Conservation (phyloP, 257 asterid genomes). For the Forsythia suspensa region DNA sequence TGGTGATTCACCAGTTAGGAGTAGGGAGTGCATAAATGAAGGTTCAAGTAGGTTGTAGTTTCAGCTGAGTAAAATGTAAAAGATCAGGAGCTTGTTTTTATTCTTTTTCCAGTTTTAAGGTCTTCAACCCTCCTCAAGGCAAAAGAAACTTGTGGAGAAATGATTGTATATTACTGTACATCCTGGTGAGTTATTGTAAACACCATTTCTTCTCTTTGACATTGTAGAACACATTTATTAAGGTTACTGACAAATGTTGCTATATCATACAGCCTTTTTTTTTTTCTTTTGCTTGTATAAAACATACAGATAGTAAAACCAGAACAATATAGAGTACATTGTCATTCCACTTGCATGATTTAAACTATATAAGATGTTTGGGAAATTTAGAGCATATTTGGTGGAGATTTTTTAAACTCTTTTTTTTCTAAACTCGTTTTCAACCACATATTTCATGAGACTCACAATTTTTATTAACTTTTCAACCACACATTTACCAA, state of each 20-base stretch:
- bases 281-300: too few species aligned
- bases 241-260: background rate
- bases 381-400: too few species aligned
- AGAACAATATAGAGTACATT: background rate
- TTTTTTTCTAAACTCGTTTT: too few species aligned
- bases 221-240: background rate
- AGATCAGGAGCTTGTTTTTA: background rate
- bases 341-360: background rate
- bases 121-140: background rate
- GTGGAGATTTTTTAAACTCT: too few species aligned
- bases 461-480: too few species aligned
- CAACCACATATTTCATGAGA: too few species aligned
- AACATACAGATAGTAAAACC: background rate
- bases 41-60: background rate
- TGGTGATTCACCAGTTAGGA: background rate
- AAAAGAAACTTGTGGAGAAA: background rate
- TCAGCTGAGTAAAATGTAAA: background rate
- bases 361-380: background rate
- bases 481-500: too few species aligned
- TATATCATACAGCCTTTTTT: too few species aligned
- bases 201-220: background rate
- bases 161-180: background rate
- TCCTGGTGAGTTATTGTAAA: background rate
- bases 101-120: background rate
- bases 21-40: background rate